Evolutionary conservation across 1,139 yeast genomes (phyloP).

Genomic region (Candida smagusa): DNA sequence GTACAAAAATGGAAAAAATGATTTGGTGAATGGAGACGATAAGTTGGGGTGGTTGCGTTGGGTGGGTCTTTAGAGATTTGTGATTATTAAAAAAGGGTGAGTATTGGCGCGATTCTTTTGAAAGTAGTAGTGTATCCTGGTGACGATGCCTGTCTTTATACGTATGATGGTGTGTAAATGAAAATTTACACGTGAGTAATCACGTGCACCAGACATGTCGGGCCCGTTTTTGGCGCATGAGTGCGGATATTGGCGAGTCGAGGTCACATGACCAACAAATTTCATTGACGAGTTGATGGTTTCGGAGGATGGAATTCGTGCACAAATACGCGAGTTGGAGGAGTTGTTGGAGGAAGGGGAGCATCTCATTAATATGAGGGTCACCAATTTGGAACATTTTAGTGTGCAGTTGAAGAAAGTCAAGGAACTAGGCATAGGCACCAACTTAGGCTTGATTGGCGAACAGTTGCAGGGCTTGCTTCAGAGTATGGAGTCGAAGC

Average conservation of each 20-base stretch:
- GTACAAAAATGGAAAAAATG: background rate
- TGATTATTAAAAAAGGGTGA: too few species aligned
- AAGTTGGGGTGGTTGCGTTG: too few species aligned
- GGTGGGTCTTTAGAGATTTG: too few species aligned
- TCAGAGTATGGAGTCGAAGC: background rate
- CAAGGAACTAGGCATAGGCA: constrained; percentile 1
- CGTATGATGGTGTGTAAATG: too few species aligned
- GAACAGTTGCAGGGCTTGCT: background rate
- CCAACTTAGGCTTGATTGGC: background rate
- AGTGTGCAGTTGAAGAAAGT: constrained; percentile 1
- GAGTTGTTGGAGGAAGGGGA: constrained; percentile 12
- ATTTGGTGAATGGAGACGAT: too few species aligned
- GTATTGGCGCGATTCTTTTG: too few species aligned
- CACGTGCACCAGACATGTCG: too few species aligned
- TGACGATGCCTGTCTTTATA: too few species aligned
- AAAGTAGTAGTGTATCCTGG: too few species aligned
- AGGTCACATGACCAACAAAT: background rate
- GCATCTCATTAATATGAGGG: constrained; percentile 8
- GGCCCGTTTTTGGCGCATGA: too few species aligned
- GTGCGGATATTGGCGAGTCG: too few species aligned
- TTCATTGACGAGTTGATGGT: background rate
- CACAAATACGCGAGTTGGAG: constrained; percentile 11
- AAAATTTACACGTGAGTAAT: too few species aligned
- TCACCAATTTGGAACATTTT: constrained; percentile 8
- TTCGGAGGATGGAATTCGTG: background rate